Evolutionary conservation across 1,284 basidiomycete genomes (phyloP).

Genomic region (Leccinum pachyderme): DNA sequence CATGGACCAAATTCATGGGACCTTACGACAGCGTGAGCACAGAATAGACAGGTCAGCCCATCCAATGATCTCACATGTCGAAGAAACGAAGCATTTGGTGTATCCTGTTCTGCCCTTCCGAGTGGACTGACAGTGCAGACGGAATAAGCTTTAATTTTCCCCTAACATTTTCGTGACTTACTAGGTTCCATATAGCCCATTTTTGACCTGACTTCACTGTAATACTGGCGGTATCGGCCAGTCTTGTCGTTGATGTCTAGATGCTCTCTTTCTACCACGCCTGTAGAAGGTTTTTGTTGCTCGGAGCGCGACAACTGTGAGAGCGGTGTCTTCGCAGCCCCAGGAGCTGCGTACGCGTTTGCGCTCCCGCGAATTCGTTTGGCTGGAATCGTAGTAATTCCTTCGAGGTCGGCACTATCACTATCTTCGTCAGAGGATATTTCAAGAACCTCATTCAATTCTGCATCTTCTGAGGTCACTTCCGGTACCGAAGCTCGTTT

Average conservation of each 20-base stretch:
- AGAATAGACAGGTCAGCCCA: background rate
- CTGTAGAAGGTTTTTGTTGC: slow-evolving; percentile 1
- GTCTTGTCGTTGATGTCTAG: slow-evolving; percentile 36
- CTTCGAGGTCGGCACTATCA: background rate
- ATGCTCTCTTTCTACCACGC: slow-evolving; percentile 9
- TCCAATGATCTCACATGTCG: slow-evolving; percentile 54
- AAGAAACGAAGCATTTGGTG: slow-evolving; percentile 78
- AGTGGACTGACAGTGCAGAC: slow-evolving; percentile 49
- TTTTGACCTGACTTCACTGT: slow-evolving; percentile 44
- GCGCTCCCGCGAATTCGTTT: slow-evolving; percentile 23
- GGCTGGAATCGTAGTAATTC: slow-evolving; percentile 8
- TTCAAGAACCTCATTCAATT: slow-evolving; percentile 5
- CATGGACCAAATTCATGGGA: slow-evolving; percentile 85
- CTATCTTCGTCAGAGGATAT: slow-evolving; percentile 22
- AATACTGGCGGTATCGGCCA: slow-evolving; percentile 47
- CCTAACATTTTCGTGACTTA: slow-evolving; percentile 39
- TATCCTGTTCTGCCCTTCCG: slow-evolving; percentile 57
- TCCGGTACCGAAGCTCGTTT: slow-evolving; percentile 7
- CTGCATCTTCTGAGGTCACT: background rate
- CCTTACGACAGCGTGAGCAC: slow-evolving; percentile 35
- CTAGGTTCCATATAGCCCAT: slow-evolving; percentile 60
- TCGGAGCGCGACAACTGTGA: slow-evolving; percentile 5
- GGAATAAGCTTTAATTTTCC: background rate
- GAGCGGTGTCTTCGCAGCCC: slow-evolving; percentile 1
- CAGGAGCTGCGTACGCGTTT: slow-evolving; percentile 7